phyloP scores from a whole-genome alignment of 345 rosid genomes.

The Populus euphratica region DNA sequence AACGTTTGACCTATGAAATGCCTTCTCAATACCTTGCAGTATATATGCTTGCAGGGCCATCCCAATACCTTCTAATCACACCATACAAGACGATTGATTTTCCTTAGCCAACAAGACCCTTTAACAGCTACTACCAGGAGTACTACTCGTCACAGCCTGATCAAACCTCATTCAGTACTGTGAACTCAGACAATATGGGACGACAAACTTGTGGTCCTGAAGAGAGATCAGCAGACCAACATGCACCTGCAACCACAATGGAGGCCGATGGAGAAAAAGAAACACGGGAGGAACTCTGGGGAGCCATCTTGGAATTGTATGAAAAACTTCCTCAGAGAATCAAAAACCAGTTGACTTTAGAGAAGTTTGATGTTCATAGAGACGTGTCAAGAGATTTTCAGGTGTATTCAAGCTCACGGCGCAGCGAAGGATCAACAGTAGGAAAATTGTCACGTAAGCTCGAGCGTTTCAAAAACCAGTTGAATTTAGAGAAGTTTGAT shows the following conservation, averaged over 20 bases:
- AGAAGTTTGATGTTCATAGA: conserved; percentile 2
- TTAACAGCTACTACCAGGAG: conserved; percentile 13
- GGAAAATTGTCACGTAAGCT: conserved; percentile 20
- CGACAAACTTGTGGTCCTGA: not conserved
- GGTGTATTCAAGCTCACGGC: conserved; percentile 3
- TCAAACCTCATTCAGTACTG: conserved; percentile 4
- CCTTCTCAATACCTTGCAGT: too few species aligned
- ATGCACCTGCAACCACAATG: not conserved
- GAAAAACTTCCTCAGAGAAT: conserved; percentile 25
- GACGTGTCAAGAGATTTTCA: not conserved
- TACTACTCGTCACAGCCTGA: not conserved
- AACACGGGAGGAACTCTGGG: conserved; percentile 7
- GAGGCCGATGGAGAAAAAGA: conserved; percentile 12
- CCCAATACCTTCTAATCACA: not conserved
- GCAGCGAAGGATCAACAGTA: not conserved
- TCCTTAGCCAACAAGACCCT: conserved; percentile 38
- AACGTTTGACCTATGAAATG: too few species aligned
- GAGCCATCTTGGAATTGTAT: conserved; percentile 17
- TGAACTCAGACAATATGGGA: not conserved
- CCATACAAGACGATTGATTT: not conserved
- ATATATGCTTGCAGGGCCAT: too few species aligned
- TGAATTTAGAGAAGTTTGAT: conserved; percentile 17
- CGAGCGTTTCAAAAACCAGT: conserved; percentile 28
- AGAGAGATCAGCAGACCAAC: not conserved
- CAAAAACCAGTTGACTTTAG: conserved; percentile 16